Conservation (phyloP, 352 stramenopile species). For the Phytopythium litorale region DNA sequence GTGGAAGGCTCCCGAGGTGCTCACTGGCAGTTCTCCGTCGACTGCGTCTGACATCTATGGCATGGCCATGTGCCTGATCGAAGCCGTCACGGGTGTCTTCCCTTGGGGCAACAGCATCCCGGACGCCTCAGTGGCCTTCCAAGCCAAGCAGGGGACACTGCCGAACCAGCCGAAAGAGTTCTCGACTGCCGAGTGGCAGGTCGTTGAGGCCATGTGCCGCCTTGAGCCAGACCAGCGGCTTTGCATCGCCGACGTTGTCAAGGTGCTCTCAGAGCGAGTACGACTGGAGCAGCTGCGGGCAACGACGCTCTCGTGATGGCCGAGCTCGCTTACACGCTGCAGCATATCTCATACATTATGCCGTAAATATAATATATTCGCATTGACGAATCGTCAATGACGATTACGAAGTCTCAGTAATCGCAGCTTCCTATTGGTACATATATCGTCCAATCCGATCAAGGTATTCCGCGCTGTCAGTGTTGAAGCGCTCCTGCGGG, state of each 20-base stretch:
- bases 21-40: constrained; percentile 7
- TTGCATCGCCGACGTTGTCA: constrained; percentile 23
- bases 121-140: constrained; percentile 9
- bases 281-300: neutral
- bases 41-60: constrained; percentile 29
- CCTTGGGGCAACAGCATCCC: constrained; percentile 18
- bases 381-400: too few relatives aligned
- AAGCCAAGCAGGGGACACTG: constrained; percentile 13
- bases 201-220: constrained; percentile 23
- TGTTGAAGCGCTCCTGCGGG: too few relatives aligned
- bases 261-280: constrained; percentile 3
- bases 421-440: too few relatives aligned
- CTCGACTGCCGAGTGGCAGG: constrained; percentile 20
- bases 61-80: constrained; percentile 35
- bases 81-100: constrained; percentile 20
- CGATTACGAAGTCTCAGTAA: too few relatives aligned
- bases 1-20: constrained; percentile 24
- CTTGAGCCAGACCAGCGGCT: constrained; percentile 18
- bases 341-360: too few relatives aligned
- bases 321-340: too few relatives aligned
- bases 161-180: constrained; percentile 13
- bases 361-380: too few relatives aligned
- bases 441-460: too few relatives aligned
- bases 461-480: too few relatives aligned
- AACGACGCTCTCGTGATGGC: neutral